Evolutionary conservation across 306 rosid genomes (phyloP).

Genomic region (Urtica urens): DNA sequence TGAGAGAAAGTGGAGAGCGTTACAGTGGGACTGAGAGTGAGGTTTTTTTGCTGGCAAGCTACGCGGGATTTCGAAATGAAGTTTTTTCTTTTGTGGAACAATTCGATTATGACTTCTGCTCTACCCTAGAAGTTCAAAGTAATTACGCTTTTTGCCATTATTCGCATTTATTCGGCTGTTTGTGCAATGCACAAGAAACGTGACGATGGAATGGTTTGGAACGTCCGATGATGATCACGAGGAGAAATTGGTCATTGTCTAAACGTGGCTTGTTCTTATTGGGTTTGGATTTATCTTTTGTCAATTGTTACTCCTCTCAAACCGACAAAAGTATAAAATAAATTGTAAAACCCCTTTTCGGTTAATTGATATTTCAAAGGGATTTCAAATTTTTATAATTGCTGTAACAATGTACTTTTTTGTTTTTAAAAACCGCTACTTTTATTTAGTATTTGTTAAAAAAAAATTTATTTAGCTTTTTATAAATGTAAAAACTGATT

Average conservation of each 20-base stretch:
- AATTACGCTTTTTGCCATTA: slow-evolving; percentile 1
- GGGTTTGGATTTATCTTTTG: background rate
- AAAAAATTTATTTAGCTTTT: no score
- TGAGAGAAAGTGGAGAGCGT: slow-evolving; percentile 7
- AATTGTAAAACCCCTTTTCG: no score
- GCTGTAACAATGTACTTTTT: no score
- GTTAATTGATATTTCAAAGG: no score
- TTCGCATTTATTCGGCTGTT: background rate
- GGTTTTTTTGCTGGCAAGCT: slow-evolving; percentile 10
- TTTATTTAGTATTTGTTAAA: no score
- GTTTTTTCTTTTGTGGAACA: background rate
- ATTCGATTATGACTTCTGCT: background rate
- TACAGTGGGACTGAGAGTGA: background rate
- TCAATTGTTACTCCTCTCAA: background rate
- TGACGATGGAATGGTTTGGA: no score
- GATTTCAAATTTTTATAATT: no score
- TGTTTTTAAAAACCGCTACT: no score
- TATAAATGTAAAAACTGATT: no score
- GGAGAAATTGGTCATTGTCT: background rate
- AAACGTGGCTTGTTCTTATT: background rate
- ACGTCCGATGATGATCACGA: background rate
- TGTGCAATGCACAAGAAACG: no score
- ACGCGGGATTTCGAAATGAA: slow-evolving; percentile 41
- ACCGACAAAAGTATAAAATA: no score
- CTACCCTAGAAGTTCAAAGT: slow-evolving; percentile 2